Percentiles rank a stretch among this genome's conserved stretches.
phyloP scores from a whole-genome alignment of 169 alveolate species.

The Plasmodium yoelii region DNA sequence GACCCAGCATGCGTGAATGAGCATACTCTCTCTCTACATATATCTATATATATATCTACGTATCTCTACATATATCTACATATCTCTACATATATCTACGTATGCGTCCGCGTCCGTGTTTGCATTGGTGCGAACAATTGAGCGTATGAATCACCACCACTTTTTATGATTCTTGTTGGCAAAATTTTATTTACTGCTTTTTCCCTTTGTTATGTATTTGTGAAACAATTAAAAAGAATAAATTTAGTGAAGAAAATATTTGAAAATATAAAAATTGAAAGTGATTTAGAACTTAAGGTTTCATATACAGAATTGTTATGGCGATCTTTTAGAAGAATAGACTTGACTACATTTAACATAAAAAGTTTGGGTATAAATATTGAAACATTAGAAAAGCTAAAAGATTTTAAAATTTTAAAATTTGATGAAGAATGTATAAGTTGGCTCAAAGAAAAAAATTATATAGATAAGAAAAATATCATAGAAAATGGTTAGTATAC shows the following conservation, averaged over 20 bases:
- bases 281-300: conserved; percentile 63
- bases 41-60: neutral
- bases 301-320: conserved; percentile 75
- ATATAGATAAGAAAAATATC: conserved; percentile 32
- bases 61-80: neutral
- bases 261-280: conserved; percentile 68
- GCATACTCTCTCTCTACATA: too few relatives aligned
- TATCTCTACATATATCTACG: neutral
- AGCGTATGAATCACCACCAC: neutral
- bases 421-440: conserved; percentile 75
- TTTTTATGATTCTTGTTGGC: too few relatives aligned
- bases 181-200: too few relatives aligned
- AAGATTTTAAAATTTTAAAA: conserved; percentile 49
- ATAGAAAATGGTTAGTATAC: conserved; percentile 59
- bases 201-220: too few relatives aligned
- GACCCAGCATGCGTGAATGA: neutral
- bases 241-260: conserved; percentile 38
- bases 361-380: conserved; percentile 30
- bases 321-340: conserved; percentile 73
- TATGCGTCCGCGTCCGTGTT: neutral
- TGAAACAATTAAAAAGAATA: conserved; percentile 1
- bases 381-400: conserved; percentile 36
- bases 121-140: neutral
- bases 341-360: conserved; percentile 20
- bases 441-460: conserved; percentile 72